Percentiles rank a stretch among this genome's conserved stretches.
Conservation (phyloP, 1,284 basidiomycete genomes). For the Ustilago bromivora region DNA sequence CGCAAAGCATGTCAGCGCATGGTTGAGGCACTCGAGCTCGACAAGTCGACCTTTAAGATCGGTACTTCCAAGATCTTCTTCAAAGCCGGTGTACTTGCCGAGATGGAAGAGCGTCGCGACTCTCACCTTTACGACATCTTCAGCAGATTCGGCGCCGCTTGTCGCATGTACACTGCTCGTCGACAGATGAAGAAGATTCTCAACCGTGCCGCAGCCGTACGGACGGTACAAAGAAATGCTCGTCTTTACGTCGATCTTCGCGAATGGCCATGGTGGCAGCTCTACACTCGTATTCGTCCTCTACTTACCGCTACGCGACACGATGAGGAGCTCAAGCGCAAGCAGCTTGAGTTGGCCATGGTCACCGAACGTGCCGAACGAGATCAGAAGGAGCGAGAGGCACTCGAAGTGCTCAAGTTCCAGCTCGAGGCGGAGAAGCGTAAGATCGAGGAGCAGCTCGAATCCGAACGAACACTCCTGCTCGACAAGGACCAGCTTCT, state of each 20-base stretch:
- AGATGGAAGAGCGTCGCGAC: constrained; percentile 93
- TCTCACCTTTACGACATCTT: constrained; percentile 88
- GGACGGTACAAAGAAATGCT: constrained; percentile 94
- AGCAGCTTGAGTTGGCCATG: constrained; percentile 85
- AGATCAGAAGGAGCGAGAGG: constrained; percentile 63
- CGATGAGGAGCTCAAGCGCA: constrained; percentile 90
- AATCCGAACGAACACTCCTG: constrained; percentile 82
- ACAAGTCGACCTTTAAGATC: constrained; percentile 86
- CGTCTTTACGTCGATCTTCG: constrained; percentile 82
- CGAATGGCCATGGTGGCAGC: constrained; percentile 99
- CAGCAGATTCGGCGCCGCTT: constrained; percentile 85
- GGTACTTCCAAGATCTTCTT: constrained; percentile 99
- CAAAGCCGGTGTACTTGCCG: constrained; percentile 98
- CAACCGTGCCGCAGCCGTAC: constrained; percentile 89
- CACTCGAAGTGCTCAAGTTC: constrained; percentile 59
- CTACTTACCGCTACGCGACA: constrained; percentile 90
- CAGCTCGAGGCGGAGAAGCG: constrained; percentile 61
- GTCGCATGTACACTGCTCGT: constrained; percentile 85
- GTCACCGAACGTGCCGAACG: constrained; percentile 66
- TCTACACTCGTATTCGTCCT: constrained; percentile 93
- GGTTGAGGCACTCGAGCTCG: constrained; percentile 88
- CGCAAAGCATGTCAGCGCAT: constrained; percentile 93
- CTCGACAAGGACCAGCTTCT: constrained; percentile 88
- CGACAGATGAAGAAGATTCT: constrained; percentile 94
- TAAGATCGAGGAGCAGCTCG: constrained; percentile 80